Evolutionary conservation across 305 asterid genomes (phyloP).

Genomic region (Fraxinus xanthoxyloides): DNA sequence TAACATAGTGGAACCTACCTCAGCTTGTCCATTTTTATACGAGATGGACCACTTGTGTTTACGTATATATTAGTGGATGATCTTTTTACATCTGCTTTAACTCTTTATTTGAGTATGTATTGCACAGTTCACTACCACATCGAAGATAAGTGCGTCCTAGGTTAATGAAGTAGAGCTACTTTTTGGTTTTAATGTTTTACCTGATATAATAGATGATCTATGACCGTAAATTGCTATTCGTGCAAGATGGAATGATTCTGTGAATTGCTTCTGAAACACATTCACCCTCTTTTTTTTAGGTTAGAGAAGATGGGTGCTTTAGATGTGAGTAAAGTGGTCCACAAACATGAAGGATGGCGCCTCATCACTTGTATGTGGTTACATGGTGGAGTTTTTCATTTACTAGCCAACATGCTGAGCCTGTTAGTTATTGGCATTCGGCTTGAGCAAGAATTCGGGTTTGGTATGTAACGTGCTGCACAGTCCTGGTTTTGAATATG

Average conservation of each 20-base stretch:
- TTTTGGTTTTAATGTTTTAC: neutral
- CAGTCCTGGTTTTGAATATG: neutral
- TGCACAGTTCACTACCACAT: neutral
- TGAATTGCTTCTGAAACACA: slow-evolving; percentile 1
- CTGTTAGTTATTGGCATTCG: slow-evolving; percentile 49
- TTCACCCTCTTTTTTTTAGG: slow-evolving; percentile 22
- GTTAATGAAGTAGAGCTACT: neutral
- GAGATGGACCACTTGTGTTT: neutral
- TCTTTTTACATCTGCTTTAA: neutral
- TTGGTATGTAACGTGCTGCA: slow-evolving; percentile 33
- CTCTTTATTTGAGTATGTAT: neutral
- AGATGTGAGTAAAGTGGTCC: slow-evolving; percentile 44
- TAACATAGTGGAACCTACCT: neutral
- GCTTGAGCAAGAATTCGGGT: slow-evolving; percentile 55
- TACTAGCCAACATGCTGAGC: slow-evolving; percentile 56
- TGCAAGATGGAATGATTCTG: neutral
- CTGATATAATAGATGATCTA: neutral
- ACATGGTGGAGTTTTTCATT: slow-evolving; percentile 56
- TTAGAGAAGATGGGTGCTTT: slow-evolving; percentile 58
- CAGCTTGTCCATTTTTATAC: neutral
- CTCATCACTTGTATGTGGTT: slow-evolving; percentile 58
- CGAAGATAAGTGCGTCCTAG: neutral
- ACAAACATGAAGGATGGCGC: slow-evolving; percentile 55
- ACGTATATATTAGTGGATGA: neutral
- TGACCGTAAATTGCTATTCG: neutral